phyloP scores from a whole-genome alignment of 208 protist species.

The Wallacemonas sp. region DNA sequence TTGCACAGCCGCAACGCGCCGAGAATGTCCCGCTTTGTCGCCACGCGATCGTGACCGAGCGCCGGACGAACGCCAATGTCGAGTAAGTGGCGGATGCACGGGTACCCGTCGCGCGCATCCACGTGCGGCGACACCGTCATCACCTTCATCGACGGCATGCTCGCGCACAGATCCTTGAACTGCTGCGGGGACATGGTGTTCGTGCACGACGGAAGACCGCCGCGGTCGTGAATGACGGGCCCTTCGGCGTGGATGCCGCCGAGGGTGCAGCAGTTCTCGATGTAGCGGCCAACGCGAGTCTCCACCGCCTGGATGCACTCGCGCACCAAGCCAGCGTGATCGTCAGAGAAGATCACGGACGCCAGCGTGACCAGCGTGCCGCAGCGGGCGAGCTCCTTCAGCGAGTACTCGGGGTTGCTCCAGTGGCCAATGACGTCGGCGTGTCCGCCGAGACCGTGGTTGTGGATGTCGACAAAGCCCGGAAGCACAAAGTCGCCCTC shows the following conservation, averaged over 20 bases:
- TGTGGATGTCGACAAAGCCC: conserved; percentile 82
- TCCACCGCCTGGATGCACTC: conserved; percentile 54
- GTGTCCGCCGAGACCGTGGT: conserved; percentile 68
- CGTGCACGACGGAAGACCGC: conserved; percentile 54
- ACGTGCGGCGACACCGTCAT: conserved; percentile 73
- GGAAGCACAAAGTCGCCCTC: conserved; percentile 51
- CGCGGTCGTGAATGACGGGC: conserved; percentile 65
- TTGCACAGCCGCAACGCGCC: conserved; percentile 42
- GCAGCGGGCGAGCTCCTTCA: conserved; percentile 63
- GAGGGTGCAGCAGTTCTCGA: conserved; percentile 50
- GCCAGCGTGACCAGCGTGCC: conserved; percentile 66
- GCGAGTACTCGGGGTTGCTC: conserved; percentile 69
- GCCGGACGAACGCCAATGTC: conserved; percentile 40
- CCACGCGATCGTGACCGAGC: conserved; percentile 61
- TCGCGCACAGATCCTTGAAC: conserved; percentile 45
- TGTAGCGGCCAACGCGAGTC: conserved; percentile 38
- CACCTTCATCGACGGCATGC: conserved; percentile 64
- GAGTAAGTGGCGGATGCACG: conserved; percentile 54
- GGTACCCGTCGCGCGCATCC: conserved; percentile 48
- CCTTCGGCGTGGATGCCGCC: conserved; percentile 76
- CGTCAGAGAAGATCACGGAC: conserved; percentile 72
- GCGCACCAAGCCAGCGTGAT: conserved; percentile 40
- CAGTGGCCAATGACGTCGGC: conserved; percentile 71
- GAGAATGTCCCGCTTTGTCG: conserved; percentile 59
- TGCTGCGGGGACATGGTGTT: conserved; percentile 32